phyloP scores from a whole-genome alignment of 139 green algal species.

The Micractinium conductrix region DNA sequence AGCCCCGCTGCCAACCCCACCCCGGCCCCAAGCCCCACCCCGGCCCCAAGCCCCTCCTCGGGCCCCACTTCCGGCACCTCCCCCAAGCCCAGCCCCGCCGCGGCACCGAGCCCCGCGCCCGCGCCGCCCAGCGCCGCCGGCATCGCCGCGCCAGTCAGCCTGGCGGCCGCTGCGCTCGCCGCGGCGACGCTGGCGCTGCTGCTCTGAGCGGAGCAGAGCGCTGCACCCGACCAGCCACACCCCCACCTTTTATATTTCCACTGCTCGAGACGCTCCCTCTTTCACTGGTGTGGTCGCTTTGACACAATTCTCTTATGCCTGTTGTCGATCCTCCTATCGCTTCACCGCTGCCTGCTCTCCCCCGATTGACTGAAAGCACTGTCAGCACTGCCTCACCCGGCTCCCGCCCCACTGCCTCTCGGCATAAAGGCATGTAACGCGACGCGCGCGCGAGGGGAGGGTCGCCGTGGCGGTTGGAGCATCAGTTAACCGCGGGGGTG shows the following conservation, averaged over 20 bases:
- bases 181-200: slow-evolving; percentile 12
- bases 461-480: no score
- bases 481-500: no score
- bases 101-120: background rate
- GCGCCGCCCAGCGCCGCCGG: background rate
- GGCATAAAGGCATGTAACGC: no score
- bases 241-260: background rate
- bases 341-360: background rate
- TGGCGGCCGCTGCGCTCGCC: background rate
- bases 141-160: background rate
- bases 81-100: no score
- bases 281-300: background rate
- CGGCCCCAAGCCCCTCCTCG: background rate
- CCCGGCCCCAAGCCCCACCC: background rate
- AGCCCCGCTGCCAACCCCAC: background rate
- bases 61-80: background rate
- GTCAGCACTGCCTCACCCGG: background rate
- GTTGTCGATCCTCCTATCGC: background rate
- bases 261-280: background rate
- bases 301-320: background rate
- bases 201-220: background rate
- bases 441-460: no score
- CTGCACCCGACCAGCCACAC: background rate
- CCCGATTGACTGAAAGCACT: slow-evolving; percentile 4
- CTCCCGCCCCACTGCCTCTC: no score